Percentiles rank a stretch among this genome's conserved stretches.
These are phyloP conservation scores for Citrus trifoliata DNA, from an alignment of 345 rosid species.

Conservation along the genomic window DNA sequence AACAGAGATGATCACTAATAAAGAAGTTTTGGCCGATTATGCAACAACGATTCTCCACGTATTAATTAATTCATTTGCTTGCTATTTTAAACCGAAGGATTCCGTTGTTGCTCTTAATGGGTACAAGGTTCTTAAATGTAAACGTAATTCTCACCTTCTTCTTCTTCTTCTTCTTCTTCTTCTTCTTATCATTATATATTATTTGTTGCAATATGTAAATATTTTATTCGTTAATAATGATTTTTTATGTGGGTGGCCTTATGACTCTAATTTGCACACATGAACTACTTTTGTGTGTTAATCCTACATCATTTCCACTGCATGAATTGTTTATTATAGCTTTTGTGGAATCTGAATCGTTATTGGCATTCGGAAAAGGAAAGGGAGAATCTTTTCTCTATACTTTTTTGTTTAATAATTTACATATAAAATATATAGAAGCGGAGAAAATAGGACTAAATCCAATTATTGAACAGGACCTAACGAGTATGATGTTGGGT, in stretches of 20 bases:
- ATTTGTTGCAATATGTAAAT: too few relatives aligned
- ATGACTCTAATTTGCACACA: background rate
- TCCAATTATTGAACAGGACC: background rate
- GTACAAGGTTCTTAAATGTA: background rate
- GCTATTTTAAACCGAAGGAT: background rate
- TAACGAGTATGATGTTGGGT: background rate
- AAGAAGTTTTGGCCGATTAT: background rate
- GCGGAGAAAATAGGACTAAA: background rate
- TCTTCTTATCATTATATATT: too few relatives aligned
- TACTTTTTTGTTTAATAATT: too few relatives aligned
- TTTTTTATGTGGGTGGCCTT: background rate
- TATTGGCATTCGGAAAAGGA: background rate
- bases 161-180: too few relatives aligned
- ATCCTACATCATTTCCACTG: slow-evolving; percentile 1
- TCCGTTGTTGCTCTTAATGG: slow-evolving; percentile 6
- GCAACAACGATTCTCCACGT: slow-evolving; percentile 25
- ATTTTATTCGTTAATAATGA: background rate
- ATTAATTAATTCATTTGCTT: background rate
- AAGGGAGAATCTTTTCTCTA: background rate
- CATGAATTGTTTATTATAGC: too few relatives aligned
- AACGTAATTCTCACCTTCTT: background rate
- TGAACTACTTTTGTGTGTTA: background rate
- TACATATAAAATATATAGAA: background rate
- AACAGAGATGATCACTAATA: too few relatives aligned
- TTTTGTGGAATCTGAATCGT: slow-evolving; percentile 1